Conservation (phyloP, 345 rosid species). For the Salix dunnii region DNA sequence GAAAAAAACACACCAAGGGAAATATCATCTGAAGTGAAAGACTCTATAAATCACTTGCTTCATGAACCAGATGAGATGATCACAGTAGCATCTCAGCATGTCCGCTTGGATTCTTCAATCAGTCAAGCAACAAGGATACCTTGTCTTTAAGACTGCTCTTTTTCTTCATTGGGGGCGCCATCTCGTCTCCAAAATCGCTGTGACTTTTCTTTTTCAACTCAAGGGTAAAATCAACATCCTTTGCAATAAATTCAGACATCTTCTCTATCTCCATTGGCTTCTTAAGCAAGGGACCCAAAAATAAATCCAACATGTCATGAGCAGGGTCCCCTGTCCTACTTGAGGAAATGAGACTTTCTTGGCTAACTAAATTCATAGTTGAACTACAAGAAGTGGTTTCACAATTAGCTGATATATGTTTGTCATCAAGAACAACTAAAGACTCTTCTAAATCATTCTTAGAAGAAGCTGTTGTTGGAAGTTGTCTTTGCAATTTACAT, state of each 20-base stretch:
- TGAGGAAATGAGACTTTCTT: constrained; percentile 10
- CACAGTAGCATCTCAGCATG: neutral
- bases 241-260: constrained; percentile 10
- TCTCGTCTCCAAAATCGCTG: constrained; percentile 24
- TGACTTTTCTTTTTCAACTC: constrained; percentile 17
- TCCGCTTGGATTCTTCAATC: constrained; percentile 3
- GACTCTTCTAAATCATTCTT: constrained; percentile 16
- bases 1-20: constrained; percentile 4
- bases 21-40: neutral
- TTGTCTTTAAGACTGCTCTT: constrained; percentile 50
- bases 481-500: constrained; percentile 8
- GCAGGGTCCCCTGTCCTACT: constrained; percentile 41
- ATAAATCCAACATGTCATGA: constrained; percentile 53
- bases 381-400: constrained; percentile 11
- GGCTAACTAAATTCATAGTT: neutral
- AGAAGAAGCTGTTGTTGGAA: neutral
- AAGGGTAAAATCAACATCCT: constrained; percentile 13
- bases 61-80: neutral
- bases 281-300: constrained; percentile 53
- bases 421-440: neutral
- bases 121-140: constrained; percentile 44
- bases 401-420: constrained; percentile 6
- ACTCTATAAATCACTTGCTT: neutral
- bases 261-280: constrained; percentile 31
- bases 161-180: constrained; percentile 29